phyloP scores from a whole-genome alignment of 495 filamentous ascomycete genomes.

The Trichoderma reesei region DNA sequence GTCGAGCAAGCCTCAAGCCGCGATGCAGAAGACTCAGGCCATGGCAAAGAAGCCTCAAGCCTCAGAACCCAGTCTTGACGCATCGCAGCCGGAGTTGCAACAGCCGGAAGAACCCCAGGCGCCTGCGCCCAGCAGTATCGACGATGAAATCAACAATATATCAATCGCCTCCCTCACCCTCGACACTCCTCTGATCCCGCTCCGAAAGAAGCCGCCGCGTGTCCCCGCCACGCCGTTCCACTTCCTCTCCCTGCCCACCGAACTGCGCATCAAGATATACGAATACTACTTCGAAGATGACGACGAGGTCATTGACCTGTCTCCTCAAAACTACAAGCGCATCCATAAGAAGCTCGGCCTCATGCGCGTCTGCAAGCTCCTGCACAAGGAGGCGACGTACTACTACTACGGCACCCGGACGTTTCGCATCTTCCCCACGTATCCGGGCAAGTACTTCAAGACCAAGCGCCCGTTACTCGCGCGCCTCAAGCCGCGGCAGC shows the following conservation, averaged over 20 bases:
- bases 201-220: conserved; percentile 18
- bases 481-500: conserved; percentile 56
- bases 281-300: conserved; percentile 41
- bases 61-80: background rate
- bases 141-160: conserved; percentile 21
- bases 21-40: conserved; percentile 26
- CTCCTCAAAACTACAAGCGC: conserved; percentile 52
- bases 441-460: conserved; percentile 56
- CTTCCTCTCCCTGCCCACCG: conserved; percentile 69
- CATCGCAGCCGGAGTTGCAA: no score
- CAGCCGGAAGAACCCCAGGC: conserved; percentile 17
- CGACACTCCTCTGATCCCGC: conserved; percentile 14
- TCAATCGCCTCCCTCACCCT: conserved; percentile 26
- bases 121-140: conserved; percentile 13
- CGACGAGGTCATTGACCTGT: conserved; percentile 55
- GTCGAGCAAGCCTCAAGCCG: conserved; percentile 13
- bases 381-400: conserved; percentile 63
- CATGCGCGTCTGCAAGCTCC: conserved; percentile 50
- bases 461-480: conserved; percentile 54
- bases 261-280: conserved; percentile 67
- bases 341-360: conserved; percentile 46
- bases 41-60: background rate
- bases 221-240: conserved; percentile 41
- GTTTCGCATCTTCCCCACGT: conserved; percentile 67
- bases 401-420: conserved; percentile 67